Evolutionary conservation across 306 rosid species (phyloP).

Genomic region (Cucurbita pepo): DNA sequence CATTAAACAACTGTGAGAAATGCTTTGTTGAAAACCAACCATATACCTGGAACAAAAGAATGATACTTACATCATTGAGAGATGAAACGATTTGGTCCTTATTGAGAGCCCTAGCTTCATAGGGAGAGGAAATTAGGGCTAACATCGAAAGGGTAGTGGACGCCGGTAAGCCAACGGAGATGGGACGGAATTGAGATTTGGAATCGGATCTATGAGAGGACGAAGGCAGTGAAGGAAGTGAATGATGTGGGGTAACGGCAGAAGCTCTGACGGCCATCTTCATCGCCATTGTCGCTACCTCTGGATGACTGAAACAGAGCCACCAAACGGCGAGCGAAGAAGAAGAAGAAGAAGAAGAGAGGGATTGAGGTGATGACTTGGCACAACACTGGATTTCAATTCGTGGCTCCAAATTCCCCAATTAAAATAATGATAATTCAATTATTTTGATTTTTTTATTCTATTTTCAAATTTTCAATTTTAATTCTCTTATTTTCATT

Average conservation of each 20-base stretch:
- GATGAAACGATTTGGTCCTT: constrained; percentile 80
- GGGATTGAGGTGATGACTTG: not conserved
- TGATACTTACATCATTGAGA: constrained; percentile 37
- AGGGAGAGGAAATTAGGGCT: constrained; percentile 45
- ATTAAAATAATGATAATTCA: not conserved
- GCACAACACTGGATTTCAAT: not conserved
- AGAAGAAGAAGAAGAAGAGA: not conserved
- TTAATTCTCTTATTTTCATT: no score
- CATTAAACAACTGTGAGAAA: not conserved
- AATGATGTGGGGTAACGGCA: constrained; percentile 25
- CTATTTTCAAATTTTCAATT: no score
- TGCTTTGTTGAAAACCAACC: not conserved
- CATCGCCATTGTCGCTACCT: constrained; percentile 19
- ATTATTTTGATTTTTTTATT: no score
- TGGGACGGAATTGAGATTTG: constrained; percentile 28
- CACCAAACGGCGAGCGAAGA: not conserved
- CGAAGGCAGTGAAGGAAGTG: constrained; percentile 17
- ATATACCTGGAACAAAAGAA: not conserved
- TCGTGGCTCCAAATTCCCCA: not conserved
- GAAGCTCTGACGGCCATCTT: constrained; percentile 57
- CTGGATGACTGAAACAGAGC: not conserved
- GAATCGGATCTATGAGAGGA: constrained; percentile 10
- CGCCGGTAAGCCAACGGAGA: constrained; percentile 37
- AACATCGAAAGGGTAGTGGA: constrained; percentile 60
- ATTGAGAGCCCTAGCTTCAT: constrained; percentile 51